Percentiles rank a stretch among this genome's conserved stretches.
Evolutionary conservation across 805 yeast genomes (phyloP).

Genomic region (Yamadazyma kitorensis): DNA sequence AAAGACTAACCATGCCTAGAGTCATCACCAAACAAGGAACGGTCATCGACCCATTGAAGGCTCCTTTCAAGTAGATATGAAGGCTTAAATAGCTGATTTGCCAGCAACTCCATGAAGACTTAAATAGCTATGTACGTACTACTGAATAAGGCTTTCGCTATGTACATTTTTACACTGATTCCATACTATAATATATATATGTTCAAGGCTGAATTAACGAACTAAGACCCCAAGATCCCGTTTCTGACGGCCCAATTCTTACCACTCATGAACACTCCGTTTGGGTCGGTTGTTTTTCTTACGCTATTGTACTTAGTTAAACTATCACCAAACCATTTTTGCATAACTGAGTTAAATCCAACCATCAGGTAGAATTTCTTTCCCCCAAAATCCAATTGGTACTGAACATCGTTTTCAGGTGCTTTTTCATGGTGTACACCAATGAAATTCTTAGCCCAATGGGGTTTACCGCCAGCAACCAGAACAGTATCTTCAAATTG

Average conservation of each 20-base stretch:
- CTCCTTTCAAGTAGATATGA: constrained; percentile 78
- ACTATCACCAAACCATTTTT: constrained; percentile 78
- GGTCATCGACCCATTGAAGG: constrained; percentile 87
- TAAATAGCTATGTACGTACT: too few species aligned
- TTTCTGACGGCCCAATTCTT: constrained; percentile 79
- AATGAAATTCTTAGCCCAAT: constrained; percentile 96
- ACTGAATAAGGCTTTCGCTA: too few species aligned
- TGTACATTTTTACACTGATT: too few species aligned
- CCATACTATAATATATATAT: neutral
- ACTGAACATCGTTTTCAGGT: constrained; percentile 34
- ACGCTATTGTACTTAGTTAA: constrained; percentile 58
- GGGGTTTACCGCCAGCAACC: constrained; percentile 88
- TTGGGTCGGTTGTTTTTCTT: constrained; percentile 72
- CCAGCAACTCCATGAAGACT: neutral
- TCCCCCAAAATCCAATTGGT: constrained; percentile 39
- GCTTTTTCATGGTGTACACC: constrained; percentile 45
- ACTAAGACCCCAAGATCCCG: constrained; percentile 67
- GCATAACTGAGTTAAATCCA: constrained; percentile 69
- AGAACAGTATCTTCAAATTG: constrained; percentile 77
- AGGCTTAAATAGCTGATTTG: neutral
- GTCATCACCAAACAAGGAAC: constrained; percentile 83
- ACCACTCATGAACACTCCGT: constrained; percentile 75
- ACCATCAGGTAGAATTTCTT: constrained; percentile 67
- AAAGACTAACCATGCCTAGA: constrained; percentile 84
- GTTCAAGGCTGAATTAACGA: too few species aligned